phyloP scores from a whole-genome alignment of 2,329 filamentous ascomycete species.

The Penicillium occitanis region DNA sequence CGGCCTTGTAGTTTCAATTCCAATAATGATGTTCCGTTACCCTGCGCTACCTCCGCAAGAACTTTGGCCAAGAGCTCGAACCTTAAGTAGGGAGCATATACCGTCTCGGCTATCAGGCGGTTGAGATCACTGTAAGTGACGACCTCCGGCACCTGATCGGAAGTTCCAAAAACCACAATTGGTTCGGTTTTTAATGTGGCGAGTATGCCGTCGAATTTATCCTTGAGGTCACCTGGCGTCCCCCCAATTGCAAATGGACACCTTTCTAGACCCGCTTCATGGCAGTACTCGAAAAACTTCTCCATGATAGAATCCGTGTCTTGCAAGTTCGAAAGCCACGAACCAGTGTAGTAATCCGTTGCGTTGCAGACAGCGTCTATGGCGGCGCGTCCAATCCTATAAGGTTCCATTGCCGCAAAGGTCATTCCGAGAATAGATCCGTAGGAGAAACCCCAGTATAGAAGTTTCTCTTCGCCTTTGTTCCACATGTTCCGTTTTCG shows the following conservation, averaged over 20 bases:
- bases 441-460: conserved; percentile 59
- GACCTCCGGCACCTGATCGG: conserved; percentile 16
- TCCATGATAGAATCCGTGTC: conserved; percentile 23
- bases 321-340: conserved; percentile 13
- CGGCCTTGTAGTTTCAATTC: conserved; percentile 4
- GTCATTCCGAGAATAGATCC: conserved; percentile 55
- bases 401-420: conserved; percentile 55
- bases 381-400: conserved; percentile 52
- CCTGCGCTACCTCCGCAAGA: not conserved
- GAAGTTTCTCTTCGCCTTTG: conserved; percentile 22
- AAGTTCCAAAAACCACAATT: conserved; percentile 14
- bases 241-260: conserved; percentile 17
- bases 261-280: conserved; percentile 22
- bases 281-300: conserved; percentile 22
- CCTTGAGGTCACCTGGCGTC: conserved; percentile 10
- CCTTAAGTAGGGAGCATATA: not conserved
- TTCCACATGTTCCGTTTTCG: conserved; percentile 22
- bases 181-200: conserved; percentile 13
- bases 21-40: conserved; percentile 10
- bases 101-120: conserved; percentile 13
- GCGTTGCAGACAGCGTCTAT: conserved; percentile 39
- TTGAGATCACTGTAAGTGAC: conserved; percentile 16
- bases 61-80: conserved; percentile 9
- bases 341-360: conserved; percentile 15
- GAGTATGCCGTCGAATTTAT: conserved; percentile 20